phyloP scores from a whole-genome alignment of 2,329 filamentous ascomycete species.

The Endoconidiophora laricicola region DNA sequence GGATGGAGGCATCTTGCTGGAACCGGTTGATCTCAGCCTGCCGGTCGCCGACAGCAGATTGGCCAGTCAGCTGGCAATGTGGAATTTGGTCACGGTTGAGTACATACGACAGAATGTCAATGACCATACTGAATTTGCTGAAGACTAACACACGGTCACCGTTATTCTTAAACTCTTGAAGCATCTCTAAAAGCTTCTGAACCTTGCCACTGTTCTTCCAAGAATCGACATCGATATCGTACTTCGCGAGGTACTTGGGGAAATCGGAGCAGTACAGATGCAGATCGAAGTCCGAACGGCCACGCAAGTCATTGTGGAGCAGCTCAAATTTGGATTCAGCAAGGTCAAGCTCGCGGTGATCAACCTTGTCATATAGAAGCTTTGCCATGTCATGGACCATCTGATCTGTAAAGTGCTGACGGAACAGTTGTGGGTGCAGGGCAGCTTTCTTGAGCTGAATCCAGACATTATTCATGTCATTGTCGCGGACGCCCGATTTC shows the following conservation, averaged over 20 bases:
- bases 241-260: constrained; percentile 30
- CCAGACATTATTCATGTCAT: constrained; percentile 53
- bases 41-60: constrained; percentile 63
- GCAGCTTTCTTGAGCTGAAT: constrained; percentile 87
- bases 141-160: constrained; percentile 84
- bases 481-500: constrained; percentile 31
- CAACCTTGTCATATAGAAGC: constrained; percentile 55
- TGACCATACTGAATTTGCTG: constrained; percentile 79
- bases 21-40: constrained; percentile 83
- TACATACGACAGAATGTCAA: constrained; percentile 77
- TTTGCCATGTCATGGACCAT: constrained; percentile 62
- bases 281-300: constrained; percentile 47
- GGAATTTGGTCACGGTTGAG: constrained; percentile 55
- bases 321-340: constrained; percentile 35
- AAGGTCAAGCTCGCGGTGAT: constrained; percentile 35
- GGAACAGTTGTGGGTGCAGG: constrained; percentile 78
- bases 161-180: constrained; percentile 55
- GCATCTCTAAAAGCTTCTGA: constrained; percentile 57
- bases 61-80: constrained; percentile 76
- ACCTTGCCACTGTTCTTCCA: constrained; percentile 66
- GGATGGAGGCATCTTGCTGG: constrained; percentile 56
- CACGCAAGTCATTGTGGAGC: constrained; percentile 37
- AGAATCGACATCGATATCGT: constrained; percentile 35
- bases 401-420: constrained; percentile 60
- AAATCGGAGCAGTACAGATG: constrained; percentile 49